Conservation (phyloP, 495 filamentous ascomycete species). For the Tuber borchii region DNA sequence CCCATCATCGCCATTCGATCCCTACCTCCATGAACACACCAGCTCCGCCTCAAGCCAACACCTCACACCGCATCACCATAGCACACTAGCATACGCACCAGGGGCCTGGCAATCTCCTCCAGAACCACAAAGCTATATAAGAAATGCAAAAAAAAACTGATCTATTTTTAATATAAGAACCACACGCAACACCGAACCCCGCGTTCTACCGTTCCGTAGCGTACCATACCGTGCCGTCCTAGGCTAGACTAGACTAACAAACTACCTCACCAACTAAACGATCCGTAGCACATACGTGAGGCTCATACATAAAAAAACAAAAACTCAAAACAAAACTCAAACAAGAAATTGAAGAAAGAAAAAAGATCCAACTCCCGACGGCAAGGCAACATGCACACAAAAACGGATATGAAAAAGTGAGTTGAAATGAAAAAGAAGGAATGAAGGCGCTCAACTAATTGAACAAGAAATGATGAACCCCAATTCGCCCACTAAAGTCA, state of each 20-base stretch:
- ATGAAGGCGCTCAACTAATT: background rate
- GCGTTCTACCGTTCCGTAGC: background rate
- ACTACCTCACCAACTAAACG: background rate
- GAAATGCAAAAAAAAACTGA: background rate
- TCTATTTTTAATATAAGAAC: constrained; percentile 5
- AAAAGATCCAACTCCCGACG: background rate
- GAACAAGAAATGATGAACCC: background rate
- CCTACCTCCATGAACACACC: background rate
- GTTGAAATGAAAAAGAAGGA: background rate
- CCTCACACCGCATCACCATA: background rate
- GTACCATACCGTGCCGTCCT: background rate
- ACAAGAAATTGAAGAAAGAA: background rate
- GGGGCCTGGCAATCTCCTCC: background rate
- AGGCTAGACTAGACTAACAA: background rate
- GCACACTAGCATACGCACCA: background rate
- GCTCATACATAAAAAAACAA: background rate
- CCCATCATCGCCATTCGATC: background rate
- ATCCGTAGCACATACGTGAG: background rate
- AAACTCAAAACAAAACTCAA: background rate
- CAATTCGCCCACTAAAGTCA: background rate
- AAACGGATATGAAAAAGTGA: background rate
- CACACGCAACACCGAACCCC: background rate
- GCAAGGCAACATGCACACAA: background rate
- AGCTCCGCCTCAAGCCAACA: background rate
- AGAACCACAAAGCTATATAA: background rate